Evolutionary conservation across 1,284 basidiomycete species (phyloP), one percentile per base, ranked within the genome.

Genomic region (Cryptococcus sp.): DNA sequence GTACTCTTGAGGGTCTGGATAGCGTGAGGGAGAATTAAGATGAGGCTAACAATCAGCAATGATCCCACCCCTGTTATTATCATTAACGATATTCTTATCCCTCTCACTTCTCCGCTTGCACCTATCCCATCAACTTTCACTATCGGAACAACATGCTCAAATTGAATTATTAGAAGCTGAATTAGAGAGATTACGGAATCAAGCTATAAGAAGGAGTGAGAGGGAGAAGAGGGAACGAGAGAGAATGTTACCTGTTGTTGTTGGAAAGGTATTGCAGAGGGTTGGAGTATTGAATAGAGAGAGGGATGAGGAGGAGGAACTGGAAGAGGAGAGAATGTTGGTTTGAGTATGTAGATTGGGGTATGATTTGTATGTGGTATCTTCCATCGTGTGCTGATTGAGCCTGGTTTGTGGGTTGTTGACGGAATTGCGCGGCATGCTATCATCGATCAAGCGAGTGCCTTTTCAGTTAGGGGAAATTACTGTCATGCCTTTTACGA

Each of bases 21-120:
- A 10, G n/a, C 10, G 10, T 36, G 34, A 36, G 10, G n/a, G 11
- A 36, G 10, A 36, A 10, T 10, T 10, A n/a, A 36, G 11, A 14
- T 24, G n/a, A 23, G 23, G 13, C 19, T 43, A 16, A 43, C 16
- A 23, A 19, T 42, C 54, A 72, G 74, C 74, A 22, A 76, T 74
- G 70, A 47, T 76, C 28, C 74, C 74, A 3, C 70, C 74, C 52
- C 64, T 76, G 34, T 54, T 73, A 24, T 63, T 76, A 44, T 69
- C 70, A 7, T 72, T 73, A 0, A 70, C 67, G 18, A 58, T 74
- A 45, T 75, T 74, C 62, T 64, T 75, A 45, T 67, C 68, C 28
- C 67, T 59, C 32, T 57, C 57, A 5, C 41, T 59, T 4, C 19
- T 58, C 37, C 49, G 51, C 42, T 48, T 52, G 13, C 52, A 56